Base-by-base conservation (phyloP, 1,139 yeast species). In the Meyerozyma carpophila region DNA sequence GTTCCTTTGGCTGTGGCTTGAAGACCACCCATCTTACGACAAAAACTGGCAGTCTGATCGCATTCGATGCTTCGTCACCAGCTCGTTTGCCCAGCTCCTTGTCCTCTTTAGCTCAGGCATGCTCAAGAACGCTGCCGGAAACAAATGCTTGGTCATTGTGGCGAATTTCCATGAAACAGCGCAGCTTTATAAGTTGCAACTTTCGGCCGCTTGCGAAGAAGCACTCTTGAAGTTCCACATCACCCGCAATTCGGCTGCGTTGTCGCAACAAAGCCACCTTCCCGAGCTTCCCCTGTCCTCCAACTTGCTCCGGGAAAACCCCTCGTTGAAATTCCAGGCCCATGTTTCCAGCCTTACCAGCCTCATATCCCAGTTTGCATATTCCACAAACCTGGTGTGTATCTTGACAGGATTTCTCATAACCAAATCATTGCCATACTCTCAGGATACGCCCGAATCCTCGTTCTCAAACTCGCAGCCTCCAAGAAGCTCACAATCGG, bases 131-230 rank as follows among this genome's bases (percentile, higher is more conserved):
- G 50, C n/a, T 32, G 43, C 13, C 28, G 50, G 34, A 31, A 56
- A 42, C 41, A 47, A 41, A 32, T 48, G 50, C 3, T 36, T 64
- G 26, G 47, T 69, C n/a, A 45, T 71, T 1, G 50, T 71, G 13
- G 55, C 65, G 39, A 61, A 63, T 41, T 62, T 68, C 47, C 75
- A 70, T 50, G 72, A 70, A 38, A 41, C 66, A 13, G 42, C 69
- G 8, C 75, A 71, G 40, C 48, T 62, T 25, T 72, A 72, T 50
- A 60, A 61, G 41, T 51, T 65, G 24, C 72, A 72, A 45, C 45
- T 70, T 11, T 57, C 67, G 1, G 57, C 68, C 1, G 47, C 61
- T 3, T 64, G 70, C 46, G 75, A 71, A 50, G 71, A 68, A 41
- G 45, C 58, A 3, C 50, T 72, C 8, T 54, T 70, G n/a, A 62